Conservation (phyloP, 2,329 filamentous ascomycete genomes). For the Erysiphe pisi region DNA sequence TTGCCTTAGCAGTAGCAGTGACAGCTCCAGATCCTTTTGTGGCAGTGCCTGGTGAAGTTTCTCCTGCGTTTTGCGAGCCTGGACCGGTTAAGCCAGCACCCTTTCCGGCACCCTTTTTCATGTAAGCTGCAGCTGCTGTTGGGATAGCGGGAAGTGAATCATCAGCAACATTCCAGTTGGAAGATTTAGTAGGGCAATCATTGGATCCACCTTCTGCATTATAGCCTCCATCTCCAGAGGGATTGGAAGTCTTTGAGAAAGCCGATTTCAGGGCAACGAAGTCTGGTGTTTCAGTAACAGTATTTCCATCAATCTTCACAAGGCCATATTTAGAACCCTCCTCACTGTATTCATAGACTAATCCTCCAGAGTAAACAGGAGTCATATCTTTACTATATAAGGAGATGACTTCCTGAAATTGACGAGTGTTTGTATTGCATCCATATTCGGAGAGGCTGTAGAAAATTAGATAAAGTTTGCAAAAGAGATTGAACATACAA, state of each 20-base stretch:
- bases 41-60: slow-evolving; percentile 34
- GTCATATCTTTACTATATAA: slow-evolving; percentile 80
- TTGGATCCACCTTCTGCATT: slow-evolving; percentile 35
- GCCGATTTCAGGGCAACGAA: slow-evolving; percentile 43
- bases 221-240: slow-evolving; percentile 43
- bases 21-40: slow-evolving; percentile 33
- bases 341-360: slow-evolving; percentile 89
- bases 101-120: slow-evolving; percentile 43
- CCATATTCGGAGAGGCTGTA: slow-evolving; percentile 70
- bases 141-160: slow-evolving; percentile 43
- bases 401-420: slow-evolving; percentile 67
- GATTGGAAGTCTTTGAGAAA: slow-evolving; percentile 40
- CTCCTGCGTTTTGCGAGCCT: slow-evolving; percentile 35
- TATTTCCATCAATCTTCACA: slow-evolving; percentile 35
- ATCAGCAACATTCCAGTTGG: slow-evolving; percentile 42
- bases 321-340: slow-evolving; percentile 66
- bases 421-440: slow-evolving; percentile 68
- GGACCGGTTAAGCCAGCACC: slow-evolving; percentile 39
- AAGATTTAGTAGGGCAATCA: slow-evolving; percentile 41
- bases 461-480: background rate
- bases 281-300: slow-evolving; percentile 40
- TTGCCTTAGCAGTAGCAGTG: slow-evolving; percentile 30
- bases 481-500: slow-evolving; percentile 33
- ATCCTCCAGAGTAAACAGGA: slow-evolving; percentile 78
- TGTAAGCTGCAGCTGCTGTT: slow-evolving; percentile 38